phyloP scores from a whole-genome alignment of 2,329 filamentous ascomycete species.

The Phyllosticta paracitricarpa region DNA sequence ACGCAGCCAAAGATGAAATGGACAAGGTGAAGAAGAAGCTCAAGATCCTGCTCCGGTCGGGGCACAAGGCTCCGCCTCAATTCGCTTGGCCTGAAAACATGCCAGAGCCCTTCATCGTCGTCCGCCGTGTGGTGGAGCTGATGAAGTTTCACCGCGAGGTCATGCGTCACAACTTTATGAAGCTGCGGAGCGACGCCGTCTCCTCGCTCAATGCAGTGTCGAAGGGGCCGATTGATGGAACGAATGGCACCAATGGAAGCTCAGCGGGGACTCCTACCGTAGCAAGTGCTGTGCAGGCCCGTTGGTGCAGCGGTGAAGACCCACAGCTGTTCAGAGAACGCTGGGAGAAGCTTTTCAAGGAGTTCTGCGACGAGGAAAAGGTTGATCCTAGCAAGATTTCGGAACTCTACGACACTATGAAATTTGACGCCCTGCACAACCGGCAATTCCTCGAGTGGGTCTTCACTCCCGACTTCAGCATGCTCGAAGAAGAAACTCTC shows the following conservation, averaged over 20 bases:
- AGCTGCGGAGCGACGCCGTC: constrained; percentile 58
- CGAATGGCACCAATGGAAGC: constrained; percentile 13
- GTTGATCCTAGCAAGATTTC: constrained; percentile 98
- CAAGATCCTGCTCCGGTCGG: constrained; percentile 81
- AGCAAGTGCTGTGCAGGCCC: constrained; percentile 57
- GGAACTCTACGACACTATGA: constrained; percentile 98
- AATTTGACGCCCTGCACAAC: constrained; percentile 96
- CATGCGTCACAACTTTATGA: constrained; percentile 88
- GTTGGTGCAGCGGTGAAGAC: constrained; percentile 96
- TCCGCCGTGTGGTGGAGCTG: constrained; percentile 81
- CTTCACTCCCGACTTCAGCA: constrained; percentile 74
- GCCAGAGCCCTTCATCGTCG: constrained; percentile 87
- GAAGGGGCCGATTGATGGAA: constrained; percentile 11
- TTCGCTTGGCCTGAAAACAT: constrained; percentile 98
- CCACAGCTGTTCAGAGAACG: constrained; percentile 88
- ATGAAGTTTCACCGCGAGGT: constrained; percentile 97
- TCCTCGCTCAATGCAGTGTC: constrained; percentile 45
- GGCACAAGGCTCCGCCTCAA: constrained; percentile 85
- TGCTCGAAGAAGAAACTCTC: constrained; percentile 54
- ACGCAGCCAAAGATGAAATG: constrained; percentile 98
- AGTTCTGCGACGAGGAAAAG: constrained; percentile 95
- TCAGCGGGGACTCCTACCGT: constrained; percentile 13
- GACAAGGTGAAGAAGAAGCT: constrained; percentile 99
- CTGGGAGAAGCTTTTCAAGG: constrained; percentile 96
- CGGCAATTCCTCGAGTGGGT: constrained; percentile 95